phyloP scores from a whole-genome alignment of 352 stramenopile species.

The Globisporangium camurandrum region DNA sequence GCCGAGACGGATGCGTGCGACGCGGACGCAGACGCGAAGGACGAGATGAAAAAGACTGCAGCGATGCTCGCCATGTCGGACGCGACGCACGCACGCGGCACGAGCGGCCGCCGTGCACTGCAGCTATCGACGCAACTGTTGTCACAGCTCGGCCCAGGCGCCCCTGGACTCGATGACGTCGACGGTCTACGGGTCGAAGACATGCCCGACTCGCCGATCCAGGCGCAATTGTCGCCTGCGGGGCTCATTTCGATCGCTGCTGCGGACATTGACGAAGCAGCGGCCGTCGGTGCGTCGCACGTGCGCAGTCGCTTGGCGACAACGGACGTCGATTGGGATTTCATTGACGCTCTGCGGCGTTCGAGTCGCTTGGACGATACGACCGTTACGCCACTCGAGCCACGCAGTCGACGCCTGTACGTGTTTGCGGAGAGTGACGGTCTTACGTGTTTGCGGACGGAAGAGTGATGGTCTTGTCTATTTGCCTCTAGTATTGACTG shows the following conservation, averaged over 20 bases:
- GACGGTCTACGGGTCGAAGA: slow-evolving; percentile 35
- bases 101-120: slow-evolving; percentile 6
- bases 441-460: no score
- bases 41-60: slow-evolving; percentile 44
- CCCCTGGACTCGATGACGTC: slow-evolving; percentile 37
- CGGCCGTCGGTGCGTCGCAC: slow-evolving; percentile 13
- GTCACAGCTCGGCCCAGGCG: slow-evolving; percentile 30
- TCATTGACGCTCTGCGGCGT: slow-evolving; percentile 49
- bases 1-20: slow-evolving; percentile 18
- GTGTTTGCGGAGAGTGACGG: no score
- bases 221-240: slow-evolving; percentile 56
- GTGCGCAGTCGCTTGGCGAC: slow-evolving; percentile 16
- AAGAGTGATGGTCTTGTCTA: no score
- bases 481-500: not conserved
- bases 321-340: slow-evolving; percentile 53
- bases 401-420: slow-evolving; percentile 5
- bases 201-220: slow-evolving; percentile 33
- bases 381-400: not conserved
- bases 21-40: slow-evolving; percentile 16
- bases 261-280: slow-evolving; percentile 72
- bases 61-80: slow-evolving; percentile 16
- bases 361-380: not conserved
- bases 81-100: slow-evolving; percentile 8
- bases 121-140: slow-evolving; percentile 20
- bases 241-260: slow-evolving; percentile 80